phyloP scores from a whole-genome alignment of 768 basidiomycete genomes.

The Tricholoma hemisulphureum region DNA sequence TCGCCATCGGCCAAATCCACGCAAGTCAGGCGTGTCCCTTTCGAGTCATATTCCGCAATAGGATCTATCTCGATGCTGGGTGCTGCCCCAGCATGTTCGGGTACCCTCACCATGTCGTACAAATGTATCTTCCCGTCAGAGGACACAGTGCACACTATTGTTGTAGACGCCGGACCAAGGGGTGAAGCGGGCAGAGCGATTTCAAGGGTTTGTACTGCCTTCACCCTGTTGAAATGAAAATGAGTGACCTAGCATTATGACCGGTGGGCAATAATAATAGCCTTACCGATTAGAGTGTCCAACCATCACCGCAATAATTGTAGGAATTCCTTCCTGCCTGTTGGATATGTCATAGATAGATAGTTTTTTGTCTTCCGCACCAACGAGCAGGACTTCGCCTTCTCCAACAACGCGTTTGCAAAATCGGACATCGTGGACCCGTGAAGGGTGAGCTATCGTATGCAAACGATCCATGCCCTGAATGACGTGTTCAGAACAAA shows the following conservation, averaged over 20 bases:
- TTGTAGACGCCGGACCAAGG: constrained; percentile 44
- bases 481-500: not conserved
- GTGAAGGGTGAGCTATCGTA: constrained; percentile 71
- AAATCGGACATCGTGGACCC: constrained; percentile 85
- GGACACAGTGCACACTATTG: constrained; percentile 72
- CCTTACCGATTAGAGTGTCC: constrained; percentile 88
- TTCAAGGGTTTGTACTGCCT: constrained; percentile 67
- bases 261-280: not conserved
- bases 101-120: constrained; percentile 63
- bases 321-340: constrained; percentile 46
- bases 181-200: constrained; percentile 52
- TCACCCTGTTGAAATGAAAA: constrained; percentile 53
- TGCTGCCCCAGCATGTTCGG: constrained; percentile 22
- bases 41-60: constrained; percentile 20
- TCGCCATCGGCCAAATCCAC: constrained; percentile 36
- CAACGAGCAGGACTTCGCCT: constrained; percentile 75
- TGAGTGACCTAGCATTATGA: not conserved
- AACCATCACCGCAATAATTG: constrained; percentile 64
- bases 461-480: constrained; percentile 80
- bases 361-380: constrained; percentile 87
- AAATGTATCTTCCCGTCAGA: constrained; percentile 86
- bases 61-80: constrained; percentile 16
- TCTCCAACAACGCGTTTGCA: constrained; percentile 53
- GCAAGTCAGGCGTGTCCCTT: constrained; percentile 23
- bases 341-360: constrained; percentile 67